A percentile compares a stretch with the other conserved stretches of the same genome.
phyloP scores from a whole-genome alignment of 1,139 yeast species.

The Geotrichum siamense region DNA sequence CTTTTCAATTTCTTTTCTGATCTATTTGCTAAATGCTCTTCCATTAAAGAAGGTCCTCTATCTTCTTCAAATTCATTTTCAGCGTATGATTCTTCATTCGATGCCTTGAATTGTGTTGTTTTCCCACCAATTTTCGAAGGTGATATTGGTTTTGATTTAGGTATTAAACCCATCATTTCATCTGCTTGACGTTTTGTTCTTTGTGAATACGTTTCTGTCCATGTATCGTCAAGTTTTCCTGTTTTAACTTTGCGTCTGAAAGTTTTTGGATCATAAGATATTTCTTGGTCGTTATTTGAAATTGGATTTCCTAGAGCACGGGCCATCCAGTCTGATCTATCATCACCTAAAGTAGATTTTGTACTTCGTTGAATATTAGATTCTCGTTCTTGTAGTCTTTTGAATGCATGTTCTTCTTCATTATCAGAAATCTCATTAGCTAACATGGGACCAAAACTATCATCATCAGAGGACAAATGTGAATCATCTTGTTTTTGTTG shows the following conservation, averaged over 20 bases:
- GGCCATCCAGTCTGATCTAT: conserved; percentile 18
- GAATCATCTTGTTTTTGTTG: neutral
- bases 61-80: conserved; percentile 4
- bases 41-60: conserved; percentile 12
- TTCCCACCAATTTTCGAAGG: neutral
- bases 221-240: conserved; percentile 10
- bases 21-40: conserved; percentile 18
- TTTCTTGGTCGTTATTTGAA: conserved; percentile 3
- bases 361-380: neutral
- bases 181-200: conserved; percentile 18
- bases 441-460: conserved; percentile 17
- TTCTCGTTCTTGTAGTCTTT: conserved; percentile 10
- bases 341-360: conserved; percentile 8
- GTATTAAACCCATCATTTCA: conserved; percentile 18
- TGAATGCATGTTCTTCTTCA: conserved; percentile 16
- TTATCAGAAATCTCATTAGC: conserved; percentile 4
- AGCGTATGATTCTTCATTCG: neutral
- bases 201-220: conserved; percentile 15
- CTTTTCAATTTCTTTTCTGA: conserved; percentile 11
- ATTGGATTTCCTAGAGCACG: conserved; percentile 14
- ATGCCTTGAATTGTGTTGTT: neutral
- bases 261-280: conserved; percentile 18
- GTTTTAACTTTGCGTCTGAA: conserved; percentile 12
- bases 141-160: neutral
- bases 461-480: neutral